phyloP scores from a whole-genome alignment of 75 land plant genomes.

The Sequoiadendron giganteum region DNA sequence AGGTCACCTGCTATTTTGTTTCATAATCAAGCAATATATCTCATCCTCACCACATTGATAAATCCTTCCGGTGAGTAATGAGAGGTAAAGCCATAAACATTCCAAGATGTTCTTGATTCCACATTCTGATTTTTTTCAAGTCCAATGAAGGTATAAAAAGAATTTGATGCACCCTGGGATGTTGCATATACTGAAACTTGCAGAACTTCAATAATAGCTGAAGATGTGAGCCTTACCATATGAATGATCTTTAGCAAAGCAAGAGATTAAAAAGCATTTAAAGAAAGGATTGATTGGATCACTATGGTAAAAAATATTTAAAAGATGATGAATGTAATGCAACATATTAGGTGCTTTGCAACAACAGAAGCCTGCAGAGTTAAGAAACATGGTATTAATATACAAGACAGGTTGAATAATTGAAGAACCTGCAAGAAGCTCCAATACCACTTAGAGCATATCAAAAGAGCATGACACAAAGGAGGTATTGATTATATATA shows the following conservation, averaged over 20 bases:
- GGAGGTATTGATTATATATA: background rate
- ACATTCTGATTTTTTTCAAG: background rate
- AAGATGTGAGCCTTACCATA: background rate
- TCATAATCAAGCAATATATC: background rate
- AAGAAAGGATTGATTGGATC: background rate
- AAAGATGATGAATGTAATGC: background rate
- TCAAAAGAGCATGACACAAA: background rate
- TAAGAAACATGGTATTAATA: background rate
- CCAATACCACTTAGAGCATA: background rate
- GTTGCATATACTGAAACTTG: background rate
- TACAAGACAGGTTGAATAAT: background rate
- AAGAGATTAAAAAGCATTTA: background rate
- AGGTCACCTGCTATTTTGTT: background rate
- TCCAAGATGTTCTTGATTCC: background rate
- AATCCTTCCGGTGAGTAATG: background rate
- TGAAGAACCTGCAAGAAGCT: background rate
- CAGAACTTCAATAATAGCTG: background rate
- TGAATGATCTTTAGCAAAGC: background rate
- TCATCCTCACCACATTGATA: background rate
- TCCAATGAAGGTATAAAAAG: background rate
- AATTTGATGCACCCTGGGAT: background rate
- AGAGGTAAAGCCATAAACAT: background rate
- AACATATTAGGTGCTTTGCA: background rate
- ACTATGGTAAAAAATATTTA: background rate
- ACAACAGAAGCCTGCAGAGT: background rate